These are phyloP conservation scores for Saccharum hybrid DNA, from an alignment of 202 grass and related monocot species.

Conservation along the genomic window DNA sequence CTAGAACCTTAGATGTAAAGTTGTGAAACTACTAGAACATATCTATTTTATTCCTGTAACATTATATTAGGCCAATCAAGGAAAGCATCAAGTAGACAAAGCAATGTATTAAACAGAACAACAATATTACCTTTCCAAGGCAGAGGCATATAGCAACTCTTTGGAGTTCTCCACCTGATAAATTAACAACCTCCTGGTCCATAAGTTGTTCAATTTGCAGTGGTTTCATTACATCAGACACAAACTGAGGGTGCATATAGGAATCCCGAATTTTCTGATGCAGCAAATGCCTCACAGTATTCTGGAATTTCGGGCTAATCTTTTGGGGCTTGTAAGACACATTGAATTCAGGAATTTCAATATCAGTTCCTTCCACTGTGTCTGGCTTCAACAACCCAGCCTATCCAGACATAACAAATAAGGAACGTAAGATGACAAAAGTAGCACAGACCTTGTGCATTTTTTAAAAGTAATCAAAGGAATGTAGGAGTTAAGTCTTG, in stretches of 20 bases:
- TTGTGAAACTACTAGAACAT: constrained; percentile 2
- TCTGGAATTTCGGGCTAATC: constrained; percentile 89
- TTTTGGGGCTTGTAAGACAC: constrained; percentile 99
- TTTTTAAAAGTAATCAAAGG: not conserved
- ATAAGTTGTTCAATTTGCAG: constrained; percentile 94
- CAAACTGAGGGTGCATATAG: constrained; percentile 93
- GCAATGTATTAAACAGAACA: constrained; percentile 22
- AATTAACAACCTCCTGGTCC: constrained; percentile 96
- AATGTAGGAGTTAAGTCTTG: constrained; percentile 6
- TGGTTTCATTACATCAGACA: constrained; percentile 97
- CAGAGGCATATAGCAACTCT: constrained; percentile 93
- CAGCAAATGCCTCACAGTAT: constrained; percentile 84
- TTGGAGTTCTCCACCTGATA: constrained; percentile 98
- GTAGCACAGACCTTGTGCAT: not conserved
- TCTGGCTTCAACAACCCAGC: constrained; percentile 94
- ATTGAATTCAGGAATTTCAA: constrained; percentile 99
- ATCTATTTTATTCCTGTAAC: not conserved
- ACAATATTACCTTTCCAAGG: constrained; percentile 82
- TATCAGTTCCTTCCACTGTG: constrained; percentile 72
- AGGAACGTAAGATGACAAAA: constrained; percentile 23
- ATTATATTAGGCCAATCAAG: not conserved
- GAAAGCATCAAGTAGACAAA: constrained; percentile 15
- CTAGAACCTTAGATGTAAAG: constrained; percentile 11
- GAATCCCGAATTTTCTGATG: constrained; percentile 98
- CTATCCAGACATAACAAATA: constrained; percentile 52